Base-by-base conservation (phyloP, 2,329 filamentous ascomycete species). In the Paecilomyces niveus region DNA sequence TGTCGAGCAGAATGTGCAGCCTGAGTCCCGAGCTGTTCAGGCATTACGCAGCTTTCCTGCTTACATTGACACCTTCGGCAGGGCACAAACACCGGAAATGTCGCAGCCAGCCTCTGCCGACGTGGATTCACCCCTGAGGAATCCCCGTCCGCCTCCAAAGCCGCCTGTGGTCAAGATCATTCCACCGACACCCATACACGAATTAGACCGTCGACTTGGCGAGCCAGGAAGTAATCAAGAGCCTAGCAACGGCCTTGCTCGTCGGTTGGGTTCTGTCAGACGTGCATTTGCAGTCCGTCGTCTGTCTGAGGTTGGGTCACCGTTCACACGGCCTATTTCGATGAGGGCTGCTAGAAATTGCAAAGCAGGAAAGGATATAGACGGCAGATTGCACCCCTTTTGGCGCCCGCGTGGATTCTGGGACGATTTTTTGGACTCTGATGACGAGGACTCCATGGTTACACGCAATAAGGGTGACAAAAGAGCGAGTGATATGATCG, bases 331-430 rank as follows among this genome's bases (percentile, higher is more conserved):
- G 10, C 74, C 74, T 6, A 62, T 78, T 21, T 77, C 74, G 9
- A 63, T 74, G 53, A 72, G 69, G 18, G 72, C 75, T 21, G 73
- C 76, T 9, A 74, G 69, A 60, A 78, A 78, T 58, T 70, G 72
- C 57, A 76, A 74, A 63, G 70, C 74, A 2, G 75, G 73, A 35
- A 72, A 75, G 55, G 72, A 77, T 22, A 71, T 76, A 53, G 78
- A 83, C 57, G 76, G 75, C 51, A 78, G 77, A 49, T 69, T 85
- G 5, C 80, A 85, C 62, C 83, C 85, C 1, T 84, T 86, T 67
- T 87, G 85, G 85, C 78, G 81, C 22, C 85, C 85, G 1, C 80
- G 81, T 39, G 80, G 80, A n/a, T 86, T 86, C 70, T 87, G 83
- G 83, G 83, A 85, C 45, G 82, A 81, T 45, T 71, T 83, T 26